Evolutionary conservation across 345 rosid species (phyloP).

Genomic region (Acer yangbiense): DNA sequence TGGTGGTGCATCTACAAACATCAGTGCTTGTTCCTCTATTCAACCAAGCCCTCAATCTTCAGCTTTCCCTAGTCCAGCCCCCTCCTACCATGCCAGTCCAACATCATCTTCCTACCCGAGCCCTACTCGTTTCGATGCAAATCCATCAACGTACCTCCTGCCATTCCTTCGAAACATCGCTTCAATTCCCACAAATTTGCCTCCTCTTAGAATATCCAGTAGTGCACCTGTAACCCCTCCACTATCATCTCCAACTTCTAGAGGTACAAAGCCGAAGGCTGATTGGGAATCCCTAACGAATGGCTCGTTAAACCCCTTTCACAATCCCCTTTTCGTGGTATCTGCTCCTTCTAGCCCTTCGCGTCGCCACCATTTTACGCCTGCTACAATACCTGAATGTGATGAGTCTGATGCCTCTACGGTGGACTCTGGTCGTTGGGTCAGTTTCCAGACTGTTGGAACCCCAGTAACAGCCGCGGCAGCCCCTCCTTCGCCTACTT

Average conservation of each 20-base stretch:
- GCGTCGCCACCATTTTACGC: conserved; percentile 69
- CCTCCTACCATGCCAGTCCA: conserved; percentile 80
- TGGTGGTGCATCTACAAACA: conserved; percentile 47
- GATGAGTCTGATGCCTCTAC: conserved; percentile 88
- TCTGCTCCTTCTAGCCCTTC: conserved; percentile 97
- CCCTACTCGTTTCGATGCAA: conserved; percentile 66
- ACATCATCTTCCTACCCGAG: conserved; percentile 85
- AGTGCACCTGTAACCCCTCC: conserved; percentile 99
- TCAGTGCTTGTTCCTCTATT: conserved; percentile 67
- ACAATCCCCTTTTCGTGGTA: conserved; percentile 60
- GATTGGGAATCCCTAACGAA: conserved; percentile 64
- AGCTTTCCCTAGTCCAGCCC: conserved; percentile 68
- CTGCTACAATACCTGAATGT: conserved; percentile 89
- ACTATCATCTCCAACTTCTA: conserved; percentile 82
- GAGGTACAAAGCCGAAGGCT: conserved; percentile 63
- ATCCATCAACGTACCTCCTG: conserved; percentile 56
- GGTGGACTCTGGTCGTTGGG: conserved; percentile 85
- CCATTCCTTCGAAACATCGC: conserved; percentile 76
- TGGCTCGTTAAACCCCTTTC: conserved; percentile 41
- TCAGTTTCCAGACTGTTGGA: conserved; percentile 56
- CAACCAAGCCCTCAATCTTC: conserved; percentile 88
- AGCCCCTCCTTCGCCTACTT: conserved; percentile 75
- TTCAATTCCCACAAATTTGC: conserved; percentile 62
- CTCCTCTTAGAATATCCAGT: conserved; percentile 85
- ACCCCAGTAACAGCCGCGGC: conserved; percentile 30